phyloP scores from a whole-genome alignment of 257 asterid species.

The Gentiana macrophylla region DNA sequence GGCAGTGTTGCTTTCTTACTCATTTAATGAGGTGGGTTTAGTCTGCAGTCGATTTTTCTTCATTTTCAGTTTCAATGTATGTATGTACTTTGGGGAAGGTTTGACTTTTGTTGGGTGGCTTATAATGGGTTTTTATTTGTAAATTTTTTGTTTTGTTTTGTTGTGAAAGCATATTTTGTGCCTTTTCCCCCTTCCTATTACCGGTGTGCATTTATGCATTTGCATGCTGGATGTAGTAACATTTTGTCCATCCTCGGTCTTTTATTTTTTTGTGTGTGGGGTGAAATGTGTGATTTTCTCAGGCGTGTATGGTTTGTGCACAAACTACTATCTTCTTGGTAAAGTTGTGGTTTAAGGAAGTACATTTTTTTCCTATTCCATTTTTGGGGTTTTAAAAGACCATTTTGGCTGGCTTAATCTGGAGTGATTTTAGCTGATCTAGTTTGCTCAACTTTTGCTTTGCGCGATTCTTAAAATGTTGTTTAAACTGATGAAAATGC shows the following conservation, averaged over 20 bases:
- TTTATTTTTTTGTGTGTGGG: too few relatives aligned
- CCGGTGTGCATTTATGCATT: conserved; percentile 3
- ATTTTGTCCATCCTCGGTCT: background rate
- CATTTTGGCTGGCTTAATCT: background rate
- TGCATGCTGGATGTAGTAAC: conserved; percentile 12
- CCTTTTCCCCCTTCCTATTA: conserved; percentile 2
- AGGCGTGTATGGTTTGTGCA: background rate
- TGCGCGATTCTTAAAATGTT: too few relatives aligned
- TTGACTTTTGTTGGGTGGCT: background rate
- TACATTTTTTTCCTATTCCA: background rate
- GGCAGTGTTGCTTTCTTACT: too few relatives aligned
- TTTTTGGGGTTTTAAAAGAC: background rate
- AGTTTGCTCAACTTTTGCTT: too few relatives aligned
- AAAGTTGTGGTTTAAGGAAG: background rate
- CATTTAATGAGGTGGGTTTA: background rate
- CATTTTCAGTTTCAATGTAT: background rate
- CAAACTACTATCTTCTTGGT: background rate
- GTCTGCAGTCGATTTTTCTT: background rate
- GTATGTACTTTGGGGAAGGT: background rate
- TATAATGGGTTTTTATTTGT: too few relatives aligned
- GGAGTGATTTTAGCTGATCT: background rate
- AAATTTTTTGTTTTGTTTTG: background rate
- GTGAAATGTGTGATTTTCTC: background rate
- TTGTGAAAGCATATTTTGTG: conserved; percentile 3
- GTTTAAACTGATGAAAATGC: too few relatives aligned